Evolutionary conservation across 345 rosid species (phyloP).

Genomic region (Populus ilicifolia): DNA sequence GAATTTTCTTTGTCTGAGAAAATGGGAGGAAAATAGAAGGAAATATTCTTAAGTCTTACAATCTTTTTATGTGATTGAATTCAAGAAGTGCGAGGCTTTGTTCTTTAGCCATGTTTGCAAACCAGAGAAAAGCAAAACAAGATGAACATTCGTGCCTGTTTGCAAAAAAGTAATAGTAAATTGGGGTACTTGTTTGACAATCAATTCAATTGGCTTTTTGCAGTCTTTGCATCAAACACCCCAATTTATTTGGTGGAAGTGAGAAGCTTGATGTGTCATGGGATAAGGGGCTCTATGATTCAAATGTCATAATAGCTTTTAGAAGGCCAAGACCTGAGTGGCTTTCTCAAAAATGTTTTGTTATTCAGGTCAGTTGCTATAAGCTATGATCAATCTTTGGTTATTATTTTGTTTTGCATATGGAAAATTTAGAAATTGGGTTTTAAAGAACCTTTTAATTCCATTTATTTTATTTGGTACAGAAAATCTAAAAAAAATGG

Average conservation of each 20-base stretch:
- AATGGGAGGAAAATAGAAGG: background rate
- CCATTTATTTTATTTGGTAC: background rate
- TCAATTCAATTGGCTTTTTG: constrained; percentile 22
- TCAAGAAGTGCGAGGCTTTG: background rate
- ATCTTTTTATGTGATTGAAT: background rate
- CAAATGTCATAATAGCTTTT: constrained; percentile 74
- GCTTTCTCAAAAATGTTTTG: constrained; percentile 86
- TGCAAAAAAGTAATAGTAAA: background rate
- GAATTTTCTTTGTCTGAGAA: background rate
- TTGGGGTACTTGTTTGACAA: constrained; percentile 6
- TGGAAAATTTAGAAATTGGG: background rate
- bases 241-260: constrained; percentile 95
- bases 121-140: background rate
- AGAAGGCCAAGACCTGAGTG: constrained; percentile 92
- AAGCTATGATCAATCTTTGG: background rate
- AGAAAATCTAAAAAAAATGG: background rate
- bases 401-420: background rate
- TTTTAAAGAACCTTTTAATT: background rate
- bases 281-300: constrained; percentile 91
- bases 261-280: constrained; percentile 94
- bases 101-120: background rate
- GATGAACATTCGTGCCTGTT: background rate
- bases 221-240: constrained; percentile 90
- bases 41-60: no score
- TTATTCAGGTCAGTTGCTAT: constrained; percentile 50